Evolutionary conservation across 2,329 filamentous ascomycete species (phyloP).

Genomic region (Talaromyces albobiverticillius): DNA sequence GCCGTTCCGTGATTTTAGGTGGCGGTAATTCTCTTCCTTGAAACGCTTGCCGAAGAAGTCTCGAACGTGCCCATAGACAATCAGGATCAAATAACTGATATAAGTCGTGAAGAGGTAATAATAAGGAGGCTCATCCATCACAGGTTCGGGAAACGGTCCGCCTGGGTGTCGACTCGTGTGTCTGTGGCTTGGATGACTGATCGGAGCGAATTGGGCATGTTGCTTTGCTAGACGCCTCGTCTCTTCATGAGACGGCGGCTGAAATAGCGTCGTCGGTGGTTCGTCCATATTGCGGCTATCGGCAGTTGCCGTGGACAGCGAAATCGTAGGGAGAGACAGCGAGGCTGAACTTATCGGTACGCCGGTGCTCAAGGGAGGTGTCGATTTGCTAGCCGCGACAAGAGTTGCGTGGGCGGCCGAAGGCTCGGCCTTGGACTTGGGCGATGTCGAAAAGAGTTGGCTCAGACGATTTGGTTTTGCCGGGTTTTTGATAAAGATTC

Average conservation of each 20-base stretch:
- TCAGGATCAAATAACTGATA: slow-evolving; percentile 94
- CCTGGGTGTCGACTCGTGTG: slow-evolving; percentile 88
- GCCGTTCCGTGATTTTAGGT: slow-evolving; percentile 78
- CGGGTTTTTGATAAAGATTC: slow-evolving; percentile 46
- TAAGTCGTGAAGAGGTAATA: slow-evolving; percentile 97
- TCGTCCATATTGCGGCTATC: slow-evolving; percentile 73
- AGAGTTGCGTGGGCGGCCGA: slow-evolving; percentile 56
- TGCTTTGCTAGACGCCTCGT: slow-evolving; percentile 69
- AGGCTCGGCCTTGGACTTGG: slow-evolving; percentile 66
- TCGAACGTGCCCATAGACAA: slow-evolving; percentile 89
- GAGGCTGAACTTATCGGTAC: slow-evolving; percentile 68
- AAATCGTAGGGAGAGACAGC: slow-evolving; percentile 83
- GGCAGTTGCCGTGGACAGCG: slow-evolving; percentile 78
- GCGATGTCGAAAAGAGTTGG: slow-evolving; percentile 78
- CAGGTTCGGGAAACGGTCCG: slow-evolving; percentile 71
- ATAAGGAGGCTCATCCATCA: slow-evolving; percentile 95
- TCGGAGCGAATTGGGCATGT: slow-evolving; percentile 88
- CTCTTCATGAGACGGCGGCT: slow-evolving; percentile 83
- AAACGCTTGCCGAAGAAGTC: slow-evolving; percentile 99
- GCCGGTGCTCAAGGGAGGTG: slow-evolving; percentile 47
- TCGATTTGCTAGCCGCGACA: slow-evolving; percentile 61
- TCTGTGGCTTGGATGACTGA: slow-evolving; percentile 74
- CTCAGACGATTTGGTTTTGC: slow-evolving; percentile 72
- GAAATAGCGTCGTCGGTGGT: slow-evolving; percentile 75
- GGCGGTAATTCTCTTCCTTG: slow-evolving; percentile 79